Evolutionary conservation across 1,284 basidiomycete species (phyloP), one percentile per base, ranked within the genome.

Genomic region (Serendipita sp.): DNA sequence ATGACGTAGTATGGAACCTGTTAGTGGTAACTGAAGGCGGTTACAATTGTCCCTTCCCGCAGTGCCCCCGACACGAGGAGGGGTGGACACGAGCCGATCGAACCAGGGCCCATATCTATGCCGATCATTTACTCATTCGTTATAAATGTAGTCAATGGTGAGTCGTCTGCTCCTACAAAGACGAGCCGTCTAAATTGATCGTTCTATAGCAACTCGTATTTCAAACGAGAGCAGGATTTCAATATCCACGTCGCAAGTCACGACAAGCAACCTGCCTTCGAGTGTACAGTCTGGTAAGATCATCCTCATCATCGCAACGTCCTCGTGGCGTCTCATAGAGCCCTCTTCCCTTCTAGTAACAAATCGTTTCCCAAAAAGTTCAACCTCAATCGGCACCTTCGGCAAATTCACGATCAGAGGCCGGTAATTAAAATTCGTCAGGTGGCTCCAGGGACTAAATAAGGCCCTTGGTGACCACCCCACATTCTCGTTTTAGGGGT

Each of bases 41-140:
- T 22, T 58, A 58, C 53, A 58, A 58, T 35, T 58, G 53, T 58
- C 53, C 53, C n/a, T 58, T 58, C 34, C 53, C 53, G 22, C 53
- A 58, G 32, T 58, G 53, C 53, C 15, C 26, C 29, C 53, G 53
- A n/a, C 53, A 58, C 32, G 22, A 35, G 26, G 53, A 58, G 29
- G 53, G 53, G 15, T 58, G 53, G 53, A 32, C 53, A n/a, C 26
- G 53, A 30, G 53, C 53, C 26, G 53, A 58, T 58, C 26, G 53
- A n/a, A 58, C 53, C 26, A 26, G 53, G 26, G 53, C 53, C 8
- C 53, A 58, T 58, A 58, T 58, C 32, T 58, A 58, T 58, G 53
- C 53, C 26, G 53, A 58, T 58, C 53, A 58, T 35, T 34, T 58
- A n/a, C 32, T 58, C 22, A 58, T 58, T 35, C 53, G 53, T 34